Base-by-base conservation (phyloP, 2,329 filamentous ascomycete species). In the Dothistroma septosporum region DNA sequence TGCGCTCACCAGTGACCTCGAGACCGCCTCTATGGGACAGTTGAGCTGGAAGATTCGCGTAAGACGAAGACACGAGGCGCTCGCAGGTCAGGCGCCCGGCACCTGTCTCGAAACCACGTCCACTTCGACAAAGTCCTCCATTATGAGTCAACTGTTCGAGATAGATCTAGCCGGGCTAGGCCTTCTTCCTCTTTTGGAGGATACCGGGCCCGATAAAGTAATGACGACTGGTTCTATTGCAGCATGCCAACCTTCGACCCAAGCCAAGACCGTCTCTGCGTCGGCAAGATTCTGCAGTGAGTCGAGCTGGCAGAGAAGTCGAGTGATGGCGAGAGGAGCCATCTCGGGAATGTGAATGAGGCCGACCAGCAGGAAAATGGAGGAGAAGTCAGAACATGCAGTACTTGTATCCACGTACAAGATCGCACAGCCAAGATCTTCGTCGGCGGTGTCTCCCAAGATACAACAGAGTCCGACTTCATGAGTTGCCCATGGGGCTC, bases 391-490 rank as follows among this genome's bases (percentile, higher is more conserved):
- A 87, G 88, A 68, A 97, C 97, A 63, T 99, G 94, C 76, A 77
- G 81, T 28, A 91, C 91, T n/a, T 99, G 94, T 76, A 94, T 97
- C 70, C 88, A 88, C 59, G 94, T 65, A 94, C 94, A 99, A 76
- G 94, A 99, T 74, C 92, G 95, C 74, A 99, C 94, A 0, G 94
- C 90, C 77, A 99, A 99, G 78, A 99, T 99, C 68, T 99, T 99
- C 70, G 94, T 99, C 22, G 94, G 94, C 33, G 94, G 94, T 72
- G 94, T 99, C 60, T 96, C 91, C 76, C 94, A 97, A 78, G 94
- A 99, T 72, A 94, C 93, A 0, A 97, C 91, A 0, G 94, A 99
- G 72, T 88, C 92, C 64, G 92, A 97, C 74, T 99, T 99, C 75
- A 92, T 91, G 73, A 94, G 62, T 99, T 96, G 78, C 99, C 99